Base-by-base conservation (phyloP, 352 stramenopile species). In the Phytophthora fragariaefolia region DNA sequence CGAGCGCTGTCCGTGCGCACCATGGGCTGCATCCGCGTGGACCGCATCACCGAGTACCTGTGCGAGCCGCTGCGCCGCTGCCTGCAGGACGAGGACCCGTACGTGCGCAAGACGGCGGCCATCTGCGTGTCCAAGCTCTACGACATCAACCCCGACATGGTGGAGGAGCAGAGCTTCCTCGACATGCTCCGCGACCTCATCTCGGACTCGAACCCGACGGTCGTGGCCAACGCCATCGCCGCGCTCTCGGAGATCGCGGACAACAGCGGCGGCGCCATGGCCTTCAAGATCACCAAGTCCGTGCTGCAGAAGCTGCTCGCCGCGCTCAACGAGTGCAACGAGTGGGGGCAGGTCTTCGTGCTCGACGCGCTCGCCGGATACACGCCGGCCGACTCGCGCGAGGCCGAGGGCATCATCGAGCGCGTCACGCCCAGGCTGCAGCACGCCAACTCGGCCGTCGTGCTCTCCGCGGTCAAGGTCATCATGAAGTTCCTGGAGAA, bases 71-170 rank as follows among this genome's bases (percentile, higher is more conserved):
- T 99, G 32, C 81, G 85, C 51, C 88, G 92, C 27, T 97, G 96
- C 49, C 83, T 99, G 22, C 87, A 97, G 30, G 98, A 96, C 60
- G 85, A 95, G 50, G 98, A 99, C 80, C 97, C 98, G 23, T 99
- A 99, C 71, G 98, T 99, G 9, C 90, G 98, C 52, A 99, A 99
- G 76, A 99, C 98, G 1, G 98, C 98, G 9, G 98, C 98, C 18
- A 98, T 99, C 45, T 99, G 97, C 76, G 97, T 99, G 13, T 98
- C 97, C 45, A 99, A 99, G 80, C 87, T 99, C 15, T 99, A 99
- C 79, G 97, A 99, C 73, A 99, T 99, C 82, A 98, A 98, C 56
- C 97, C 97, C 1, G 91, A 97, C 32, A 83, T 99, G 42, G 97
- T 99, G 1, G 92, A 98, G 42, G 96, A 99, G 65, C 92, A 98